Evolutionary conservation across 164 flowering plant genomes (phyloP).

Genomic region (Umbellularia californica): DNA sequence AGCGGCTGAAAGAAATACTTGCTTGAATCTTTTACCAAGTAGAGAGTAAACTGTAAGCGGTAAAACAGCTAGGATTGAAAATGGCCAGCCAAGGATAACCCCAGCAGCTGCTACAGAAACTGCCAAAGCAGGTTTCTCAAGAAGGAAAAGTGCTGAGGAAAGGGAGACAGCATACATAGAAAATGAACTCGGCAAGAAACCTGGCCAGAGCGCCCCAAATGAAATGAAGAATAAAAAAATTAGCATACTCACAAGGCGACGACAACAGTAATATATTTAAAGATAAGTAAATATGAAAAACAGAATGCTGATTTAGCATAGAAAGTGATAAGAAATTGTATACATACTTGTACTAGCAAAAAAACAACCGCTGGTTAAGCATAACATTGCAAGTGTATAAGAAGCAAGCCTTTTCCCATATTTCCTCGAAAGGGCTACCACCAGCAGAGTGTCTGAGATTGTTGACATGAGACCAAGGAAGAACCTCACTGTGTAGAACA

Average conservation of each 20-base stretch:
- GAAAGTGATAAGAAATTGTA: constrained; percentile 4
- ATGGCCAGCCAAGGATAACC: constrained; percentile 97
- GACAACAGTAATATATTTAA: neutral
- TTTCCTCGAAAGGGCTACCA: constrained; percentile 84
- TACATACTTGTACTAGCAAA: constrained; percentile 96
- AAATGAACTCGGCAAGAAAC: constrained; percentile 97
- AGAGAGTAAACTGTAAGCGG: constrained; percentile 72
- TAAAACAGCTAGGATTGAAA: constrained; percentile 78
- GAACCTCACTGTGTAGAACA: constrained; percentile 86
- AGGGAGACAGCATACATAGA: constrained; percentile 95
- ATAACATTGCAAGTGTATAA: constrained; percentile 89
- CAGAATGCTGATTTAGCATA: neutral
- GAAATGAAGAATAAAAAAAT: neutral
- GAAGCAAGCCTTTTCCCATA: constrained; percentile 92
- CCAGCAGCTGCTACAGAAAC: constrained; percentile 80
- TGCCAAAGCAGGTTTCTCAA: constrained; percentile 70
- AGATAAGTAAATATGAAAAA: neutral
- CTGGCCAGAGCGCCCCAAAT: constrained; percentile 32
- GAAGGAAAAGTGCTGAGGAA: constrained; percentile 77
- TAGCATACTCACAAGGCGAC: neutral
- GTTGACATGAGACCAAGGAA: constrained; percentile 80
- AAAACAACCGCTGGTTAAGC: constrained; percentile 94
- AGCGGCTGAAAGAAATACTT: constrained; percentile 66
- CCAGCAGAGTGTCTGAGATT: constrained; percentile 64
- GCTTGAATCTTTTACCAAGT: constrained; percentile 45